Base-by-base conservation (phyloP, 352 stramenopile species). In the Phytophthora lateralis region DNA sequence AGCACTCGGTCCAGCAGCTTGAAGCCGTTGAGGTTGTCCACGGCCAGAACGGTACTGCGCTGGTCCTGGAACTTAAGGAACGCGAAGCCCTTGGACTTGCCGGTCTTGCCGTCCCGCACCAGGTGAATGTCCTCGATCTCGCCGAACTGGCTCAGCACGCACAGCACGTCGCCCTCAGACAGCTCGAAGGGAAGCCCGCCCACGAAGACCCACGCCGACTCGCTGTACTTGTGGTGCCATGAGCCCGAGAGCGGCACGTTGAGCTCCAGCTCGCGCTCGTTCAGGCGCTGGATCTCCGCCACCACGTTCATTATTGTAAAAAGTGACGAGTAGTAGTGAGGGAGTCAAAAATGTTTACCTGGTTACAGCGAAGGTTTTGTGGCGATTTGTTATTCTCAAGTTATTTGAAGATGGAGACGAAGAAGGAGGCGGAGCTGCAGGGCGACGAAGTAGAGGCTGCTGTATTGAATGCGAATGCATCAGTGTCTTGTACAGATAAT, bases 31-130 rank as follows among this genome's bases (percentile, higher is more conserved):
- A 99, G 88, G 73, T 99, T 99, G 78, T 99, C 97, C 34, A 99
- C 97, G 0, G 97, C 97, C 63, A 99, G 80, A 24, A 99, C 88
- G 17, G 96, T 98, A 57, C 89, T 98, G 55, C 95, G 62, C 56
- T 96, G 89, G 80, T 99, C 95, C 69, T 98, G 92, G 69, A 98
- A 99, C 80, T 99, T 99, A 55, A 98, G 18, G 80, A 98, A 99
- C 26, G 76, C 85, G 75, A 99, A 99, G 27, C 96, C 97, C 63
- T 95, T 91, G 41, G 89, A 97, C 76, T 99, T 99, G 44, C 96
- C 97, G 6, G 94, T 98, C 60, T 97, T 96, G 53, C 88, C 91
- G 55, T 99, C 96, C 21, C 97, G 93, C 38, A 98, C 93, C 42
- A 99, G 75, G 75, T 99, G 96, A 51, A 99, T 88, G 76, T 99